Base-by-base conservation (phyloP, 2,329 filamentous ascomycete genomes). In the Alternaria sp. region DNA sequence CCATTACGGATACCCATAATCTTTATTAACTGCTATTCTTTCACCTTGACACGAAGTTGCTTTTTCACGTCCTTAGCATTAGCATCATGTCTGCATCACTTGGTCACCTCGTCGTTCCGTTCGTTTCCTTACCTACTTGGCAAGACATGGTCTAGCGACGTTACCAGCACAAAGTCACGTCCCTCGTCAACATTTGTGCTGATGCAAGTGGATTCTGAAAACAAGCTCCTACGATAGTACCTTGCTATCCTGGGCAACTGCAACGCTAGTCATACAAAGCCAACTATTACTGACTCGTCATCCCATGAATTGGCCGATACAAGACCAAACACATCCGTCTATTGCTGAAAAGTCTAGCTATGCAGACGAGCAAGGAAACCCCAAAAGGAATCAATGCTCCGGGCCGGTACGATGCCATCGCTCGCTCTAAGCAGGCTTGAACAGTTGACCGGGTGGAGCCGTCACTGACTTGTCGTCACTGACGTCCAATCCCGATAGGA, bases 1-100 rank as follows among this genome's bases (percentile, higher is more conserved):
- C 60, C 54, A 14, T 58, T 66, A 53, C 58, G 62, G 69, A 74
- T 74, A 74, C 72, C 72, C 72, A 67, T 65, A 62, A 67, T 66
- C 13, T 45, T 42, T 39, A 33, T 28, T 8, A 51, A 53, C n/a
- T 41, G 11, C 14, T 26, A 1, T 34, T 10, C n/a, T 37, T 26
- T 7, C 7, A 10, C 46, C 3, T 21, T 17, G 33, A 4, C 2
- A 36, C 0, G 36, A 42, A 14, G 36, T 37, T 39, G 11, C 34
- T 41, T 40, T 24, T 17, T 17, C 14, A 26, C n/a, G 17, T 40
- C 11, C 45, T 44, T 24, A 39, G 26, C 37, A 45, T 42, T 54
- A 48, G 49, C 37, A 42, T 13, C 33, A 51, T 26, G 31, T 51
- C 36, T 31, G 11, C 9, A 40, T 49, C 6, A 33, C 37, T 11